phyloP scores from a whole-genome alignment of 2,329 filamentous ascomycete species.

The Coleophoma eucalyptorum region DNA sequence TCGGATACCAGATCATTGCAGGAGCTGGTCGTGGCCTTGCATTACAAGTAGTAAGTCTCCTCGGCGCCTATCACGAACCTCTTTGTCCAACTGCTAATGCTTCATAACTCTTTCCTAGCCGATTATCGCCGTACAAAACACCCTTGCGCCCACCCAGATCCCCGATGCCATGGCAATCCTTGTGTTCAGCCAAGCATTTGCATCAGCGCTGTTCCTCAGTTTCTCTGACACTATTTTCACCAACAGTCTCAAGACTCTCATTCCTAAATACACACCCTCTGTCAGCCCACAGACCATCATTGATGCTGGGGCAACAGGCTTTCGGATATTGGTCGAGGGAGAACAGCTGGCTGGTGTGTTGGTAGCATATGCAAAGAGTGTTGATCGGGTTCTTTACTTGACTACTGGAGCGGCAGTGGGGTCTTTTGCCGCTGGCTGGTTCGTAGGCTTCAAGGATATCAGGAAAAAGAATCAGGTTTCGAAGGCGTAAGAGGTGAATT shows the following conservation, averaged over 20 bases:
- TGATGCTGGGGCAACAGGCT: constrained; percentile 34
- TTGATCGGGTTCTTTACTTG: constrained; percentile 37
- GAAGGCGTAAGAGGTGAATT: neutral
- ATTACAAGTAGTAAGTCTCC: neutral
- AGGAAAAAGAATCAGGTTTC: constrained; percentile 27
- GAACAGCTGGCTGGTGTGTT: constrained; percentile 31
- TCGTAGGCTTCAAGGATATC: constrained; percentile 42
- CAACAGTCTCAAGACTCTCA: constrained; percentile 25
- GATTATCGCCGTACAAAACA: constrained; percentile 26
- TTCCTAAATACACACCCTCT: constrained; percentile 25
- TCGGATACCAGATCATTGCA: constrained; percentile 39
- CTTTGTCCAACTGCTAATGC: neutral
- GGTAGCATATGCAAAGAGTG: constrained; percentile 33
- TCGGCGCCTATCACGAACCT: neutral
- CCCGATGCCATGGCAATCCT: constrained; percentile 26
- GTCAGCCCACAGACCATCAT: constrained; percentile 30
- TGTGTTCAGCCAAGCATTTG: constrained; percentile 26
- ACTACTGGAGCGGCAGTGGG: constrained; percentile 26
- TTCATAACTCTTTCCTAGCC: constrained; percentile 7
- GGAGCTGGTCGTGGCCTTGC: constrained; percentile 31
- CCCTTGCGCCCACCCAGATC: constrained; percentile 19
- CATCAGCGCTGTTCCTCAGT: constrained; percentile 22
- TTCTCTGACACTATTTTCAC: constrained; percentile 24
- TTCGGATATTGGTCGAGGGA: constrained; percentile 27
- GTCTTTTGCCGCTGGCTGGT: constrained; percentile 33